A percentile compares a stretch with the other conserved stretches of the same genome.
Evolutionary conservation across 495 filamentous ascomycete species (phyloP).

Genomic region (Hypoxylon fuscum): DNA sequence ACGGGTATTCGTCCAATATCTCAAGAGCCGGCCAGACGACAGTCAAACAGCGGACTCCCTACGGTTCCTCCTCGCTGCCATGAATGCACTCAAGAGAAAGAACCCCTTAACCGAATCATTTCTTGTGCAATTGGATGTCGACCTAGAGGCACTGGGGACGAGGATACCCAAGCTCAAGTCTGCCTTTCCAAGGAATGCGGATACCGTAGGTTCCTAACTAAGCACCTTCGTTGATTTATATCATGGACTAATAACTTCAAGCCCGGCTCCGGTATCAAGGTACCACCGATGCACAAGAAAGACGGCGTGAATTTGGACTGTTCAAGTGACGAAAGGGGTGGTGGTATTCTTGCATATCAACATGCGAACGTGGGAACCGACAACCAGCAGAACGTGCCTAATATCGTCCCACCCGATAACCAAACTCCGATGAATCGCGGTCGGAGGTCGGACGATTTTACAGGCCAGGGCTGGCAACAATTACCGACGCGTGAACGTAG

Average conservation of each 20-base stretch:
- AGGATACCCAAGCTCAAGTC: constrained; percentile 62
- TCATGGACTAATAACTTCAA: constrained; percentile 5
- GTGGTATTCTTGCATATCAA: constrained; percentile 40
- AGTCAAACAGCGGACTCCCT: constrained; percentile 82
- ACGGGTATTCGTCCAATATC: constrained; percentile 93
- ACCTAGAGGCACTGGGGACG: constrained; percentile 74
- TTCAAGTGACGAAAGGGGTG: constrained; percentile 16
- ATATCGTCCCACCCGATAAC: constrained; percentile 43
- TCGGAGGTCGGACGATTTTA: constrained; percentile 33
- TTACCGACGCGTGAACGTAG: constrained; percentile 47
- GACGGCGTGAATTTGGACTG: constrained; percentile 1
- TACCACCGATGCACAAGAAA: constrained; percentile 19
- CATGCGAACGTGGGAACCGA: constrained; percentile 48
- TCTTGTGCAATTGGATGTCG: constrained; percentile 90
- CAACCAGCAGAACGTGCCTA: constrained; percentile 38
- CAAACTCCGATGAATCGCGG: constrained; percentile 26
- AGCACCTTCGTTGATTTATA: background rate
- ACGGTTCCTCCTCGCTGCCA: constrained; percentile 86
- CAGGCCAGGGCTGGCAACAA: constrained; percentile 46
- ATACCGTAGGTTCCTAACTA: constrained; percentile 52
- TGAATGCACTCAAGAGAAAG: constrained; percentile 85
- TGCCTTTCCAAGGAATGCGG: constrained; percentile 58
- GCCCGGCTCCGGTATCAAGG: constrained; percentile 30
- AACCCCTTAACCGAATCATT: constrained; percentile 97
- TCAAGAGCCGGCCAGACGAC: constrained; percentile 88